Evolutionary conservation across 495 filamentous ascomycete species (phyloP).

Genomic region (Thermochaetoides thermophila): DNA sequence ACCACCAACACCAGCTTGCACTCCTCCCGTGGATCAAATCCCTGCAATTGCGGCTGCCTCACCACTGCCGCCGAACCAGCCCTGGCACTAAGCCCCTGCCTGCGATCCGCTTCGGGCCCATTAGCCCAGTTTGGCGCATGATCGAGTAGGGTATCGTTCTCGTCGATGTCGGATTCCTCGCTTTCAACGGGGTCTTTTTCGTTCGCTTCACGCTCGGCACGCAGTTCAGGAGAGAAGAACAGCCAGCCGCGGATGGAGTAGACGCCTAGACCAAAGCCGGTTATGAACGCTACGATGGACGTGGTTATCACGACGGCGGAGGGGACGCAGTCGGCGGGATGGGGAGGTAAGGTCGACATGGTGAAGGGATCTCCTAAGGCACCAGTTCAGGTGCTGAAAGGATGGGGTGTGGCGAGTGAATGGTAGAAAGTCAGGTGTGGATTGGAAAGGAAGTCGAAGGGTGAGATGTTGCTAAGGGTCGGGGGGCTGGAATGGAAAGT

Average conservation of each 20-base stretch:
- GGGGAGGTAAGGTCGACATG: no score
- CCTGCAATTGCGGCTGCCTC: no score
- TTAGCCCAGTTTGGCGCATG: constrained; percentile 47
- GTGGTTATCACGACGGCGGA: constrained; percentile 40
- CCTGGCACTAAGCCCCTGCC: constrained; percentile 30
- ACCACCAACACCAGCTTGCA: constrained; percentile 92
- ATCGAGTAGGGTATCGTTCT: constrained; percentile 36
- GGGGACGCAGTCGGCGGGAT: no score
- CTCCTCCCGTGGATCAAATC: constrained; percentile 51
- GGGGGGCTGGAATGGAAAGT: no score
- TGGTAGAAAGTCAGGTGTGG: no score
- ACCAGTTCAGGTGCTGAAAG: no score
- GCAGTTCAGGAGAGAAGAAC: constrained; percentile 25
- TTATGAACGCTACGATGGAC: constrained; percentile 44
- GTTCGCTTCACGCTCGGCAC: constrained; percentile 18
- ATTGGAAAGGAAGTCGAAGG: no score
- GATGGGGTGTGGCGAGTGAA: no score
- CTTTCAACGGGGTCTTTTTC: constrained; percentile 30
- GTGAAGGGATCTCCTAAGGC: no score
- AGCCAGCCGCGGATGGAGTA: constrained; percentile 37
- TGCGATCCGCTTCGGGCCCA: constrained; percentile 30
- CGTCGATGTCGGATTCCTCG: constrained; percentile 38
- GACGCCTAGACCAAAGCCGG: constrained; percentile 45
- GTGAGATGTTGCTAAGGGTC: no score
- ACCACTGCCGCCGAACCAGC: constrained; percentile 11